Evolutionary conservation across 2,329 filamentous ascomycete genomes (phyloP).

Genomic region (Venturiaceae sp.): DNA sequence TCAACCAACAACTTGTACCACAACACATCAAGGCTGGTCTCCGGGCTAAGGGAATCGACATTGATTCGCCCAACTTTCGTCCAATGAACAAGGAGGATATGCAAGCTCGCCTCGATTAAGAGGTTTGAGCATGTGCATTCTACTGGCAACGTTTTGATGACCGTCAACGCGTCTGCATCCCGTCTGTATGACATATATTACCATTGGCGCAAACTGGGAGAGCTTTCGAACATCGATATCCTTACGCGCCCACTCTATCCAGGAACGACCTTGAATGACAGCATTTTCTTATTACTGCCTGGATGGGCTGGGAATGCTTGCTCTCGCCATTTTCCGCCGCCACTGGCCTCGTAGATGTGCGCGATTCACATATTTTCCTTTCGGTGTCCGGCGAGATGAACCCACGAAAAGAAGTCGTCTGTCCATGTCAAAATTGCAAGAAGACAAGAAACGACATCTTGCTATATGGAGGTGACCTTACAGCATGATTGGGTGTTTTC

Average conservation of each 20-base stretch:
- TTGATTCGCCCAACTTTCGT: slow-evolving; percentile 70
- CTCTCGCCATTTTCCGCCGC: not conserved
- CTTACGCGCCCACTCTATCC: not conserved
- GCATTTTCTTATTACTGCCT: slow-evolving; percentile 3
- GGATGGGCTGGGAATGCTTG: not conserved
- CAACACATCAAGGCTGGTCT: slow-evolving; percentile 68
- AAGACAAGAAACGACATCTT: not conserved
- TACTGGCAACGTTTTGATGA: not conserved
- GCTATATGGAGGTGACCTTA: not conserved
- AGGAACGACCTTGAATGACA: slow-evolving; percentile 5
- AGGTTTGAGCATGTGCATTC: not conserved
- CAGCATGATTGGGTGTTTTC: slow-evolving; percentile 1
- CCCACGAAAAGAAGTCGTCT: not conserved
- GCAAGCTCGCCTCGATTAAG: slow-evolving; percentile 89
- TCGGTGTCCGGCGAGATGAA: not conserved
- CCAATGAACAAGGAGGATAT: slow-evolving; percentile 91
- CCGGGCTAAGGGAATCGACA: slow-evolving; percentile 71
- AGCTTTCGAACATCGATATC: not conserved
- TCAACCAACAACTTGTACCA: slow-evolving; percentile 85
- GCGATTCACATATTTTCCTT: not conserved
- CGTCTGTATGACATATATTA: not conserved
- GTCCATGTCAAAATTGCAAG: not conserved
- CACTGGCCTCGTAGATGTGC: not conserved
- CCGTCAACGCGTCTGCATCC: not conserved
- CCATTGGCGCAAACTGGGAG: not conserved